phyloP scores from a whole-genome alignment of 257 asterid genomes.

The Primulina eburnea region DNA sequence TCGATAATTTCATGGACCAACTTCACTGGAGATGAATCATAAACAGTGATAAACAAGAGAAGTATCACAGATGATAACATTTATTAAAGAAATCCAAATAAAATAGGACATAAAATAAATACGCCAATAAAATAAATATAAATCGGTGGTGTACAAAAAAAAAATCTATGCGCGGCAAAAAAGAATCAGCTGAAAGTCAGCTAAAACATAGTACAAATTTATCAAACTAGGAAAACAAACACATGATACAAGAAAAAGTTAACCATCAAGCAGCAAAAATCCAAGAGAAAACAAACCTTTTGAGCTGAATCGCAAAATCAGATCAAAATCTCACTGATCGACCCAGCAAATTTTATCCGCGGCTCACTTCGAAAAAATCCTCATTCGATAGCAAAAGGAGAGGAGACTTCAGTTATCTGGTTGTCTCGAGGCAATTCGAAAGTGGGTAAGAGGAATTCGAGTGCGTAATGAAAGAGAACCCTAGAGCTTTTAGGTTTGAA shows the following conservation, averaged over 20 bases:
- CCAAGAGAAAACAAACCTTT: constrained; percentile 23
- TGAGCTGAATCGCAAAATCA: constrained; percentile 27
- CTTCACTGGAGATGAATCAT: constrained; percentile 11
- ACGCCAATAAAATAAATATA: constrained; percentile 26
- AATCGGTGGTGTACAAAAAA: constrained; percentile 19
- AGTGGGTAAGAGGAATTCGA: constrained; percentile 21
- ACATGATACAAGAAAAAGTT: constrained; percentile 5
- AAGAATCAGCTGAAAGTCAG: constrained; percentile 29
- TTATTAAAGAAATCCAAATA: constrained; percentile 16
- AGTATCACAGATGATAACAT: constrained; percentile 19
- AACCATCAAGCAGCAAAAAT: constrained; percentile 3
- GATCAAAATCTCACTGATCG: constrained; percentile 15
- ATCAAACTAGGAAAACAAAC: neutral
- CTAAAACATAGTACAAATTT: constrained; percentile 23
- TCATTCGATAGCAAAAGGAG: constrained; percentile 10
- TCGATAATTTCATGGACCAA: constrained; percentile 18
- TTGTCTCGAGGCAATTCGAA: constrained; percentile 8
- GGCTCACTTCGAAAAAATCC: constrained; percentile 6
- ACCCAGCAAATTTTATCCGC: constrained; percentile 15
- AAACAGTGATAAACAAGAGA: constrained; percentile 12
- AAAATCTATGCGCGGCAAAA: constrained; percentile 17
- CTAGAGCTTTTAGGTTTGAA: constrained; percentile 39
- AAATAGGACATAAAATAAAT: constrained; percentile 31
- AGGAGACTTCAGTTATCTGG: neutral
- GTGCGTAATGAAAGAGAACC: constrained; percentile 25